These are phyloP conservation scores for Fraxinus quadrangulata DNA, from an alignment of 257 asterid genomes.

Conservation along the genomic window DNA sequence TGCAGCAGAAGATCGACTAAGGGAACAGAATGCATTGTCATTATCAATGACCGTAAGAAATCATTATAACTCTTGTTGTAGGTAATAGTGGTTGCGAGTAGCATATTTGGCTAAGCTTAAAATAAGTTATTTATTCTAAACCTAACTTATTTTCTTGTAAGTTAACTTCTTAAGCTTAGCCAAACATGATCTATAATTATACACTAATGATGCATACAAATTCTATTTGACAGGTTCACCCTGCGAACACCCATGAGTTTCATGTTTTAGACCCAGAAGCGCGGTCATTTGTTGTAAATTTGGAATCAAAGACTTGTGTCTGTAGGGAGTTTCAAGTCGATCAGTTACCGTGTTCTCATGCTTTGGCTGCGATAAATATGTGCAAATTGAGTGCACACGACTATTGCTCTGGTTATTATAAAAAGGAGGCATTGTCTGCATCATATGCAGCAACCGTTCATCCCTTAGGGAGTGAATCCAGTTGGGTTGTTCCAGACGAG, in stretches of 20 bases:
- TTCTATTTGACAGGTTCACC: not conserved
- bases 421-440: not conserved
- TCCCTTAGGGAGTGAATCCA: not conserved
- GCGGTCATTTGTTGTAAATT: not conserved
- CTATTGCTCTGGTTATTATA: not conserved
- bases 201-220: not conserved
- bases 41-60: not conserved
- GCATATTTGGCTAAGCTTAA: not conserved
- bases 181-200: not conserved
- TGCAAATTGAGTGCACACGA: not conserved
- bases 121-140: not conserved
- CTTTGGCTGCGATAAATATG: conserved; percentile 7
- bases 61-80: not conserved
- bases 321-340: conserved; percentile 9
- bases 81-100: not conserved
- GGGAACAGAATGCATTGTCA: conserved; percentile 5
- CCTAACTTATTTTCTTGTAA: not conserved
- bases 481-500: not conserved
- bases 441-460: not conserved
- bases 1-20: conserved; percentile 3
- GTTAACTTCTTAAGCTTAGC: not conserved
- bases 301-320: not conserved
- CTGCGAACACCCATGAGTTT: not conserved
- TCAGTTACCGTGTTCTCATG: conserved; percentile 3
- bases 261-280: conserved; percentile 4